Base-by-base conservation (phyloP, 768 basidiomycete genomes). In the Tricholoma saponaceum region DNA sequence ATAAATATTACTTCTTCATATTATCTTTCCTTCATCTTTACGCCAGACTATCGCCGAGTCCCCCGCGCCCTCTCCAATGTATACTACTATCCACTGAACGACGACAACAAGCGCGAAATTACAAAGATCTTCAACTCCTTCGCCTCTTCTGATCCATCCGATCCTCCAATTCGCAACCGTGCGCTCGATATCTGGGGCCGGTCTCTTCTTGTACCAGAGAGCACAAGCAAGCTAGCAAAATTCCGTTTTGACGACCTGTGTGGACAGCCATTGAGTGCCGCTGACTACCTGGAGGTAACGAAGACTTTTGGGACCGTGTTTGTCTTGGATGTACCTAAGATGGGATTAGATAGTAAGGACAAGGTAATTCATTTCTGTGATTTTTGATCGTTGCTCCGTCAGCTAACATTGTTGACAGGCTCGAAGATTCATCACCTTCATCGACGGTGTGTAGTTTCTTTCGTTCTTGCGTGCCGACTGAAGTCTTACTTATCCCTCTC, bases 271-370 rank as follows among this genome's bases (percentile, higher is more conserved):
- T 74, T 97, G 65, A 92, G 92, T 66, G 96, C 97, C 22, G 94
- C 94, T 1, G 97, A 99, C 71, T 99, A 98, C 71, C 69, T 99
- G 37, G 94, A 98, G 74, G 83, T 99, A 56, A 96, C 95, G 3
- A 85, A 85, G 65, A 84, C 78, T 28, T 99, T 97, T 69, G 80
- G 82, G 26, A 96, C 94, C 13, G 77, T 99, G 14, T 98, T 99
- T 67, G 75, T 99, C 32, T 75, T 86, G 43, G 87, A 92, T 66
- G 85, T 98, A 28, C 92, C 90, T 47, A 90, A 91, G 77, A 87
- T 99, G 87, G 90, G 85, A 0, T 69, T 98, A 61, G 80, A 83
- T 54, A 81, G 85, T 68, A 95, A 97, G 74, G 97, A 99, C 68
- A 80, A 88, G 76, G 92, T 91, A 56, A 54, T 68, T 64, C 66